Conservation (phyloP, 2,329 filamentous ascomycete genomes). For the Lasiodiplodia sp. region DNA sequence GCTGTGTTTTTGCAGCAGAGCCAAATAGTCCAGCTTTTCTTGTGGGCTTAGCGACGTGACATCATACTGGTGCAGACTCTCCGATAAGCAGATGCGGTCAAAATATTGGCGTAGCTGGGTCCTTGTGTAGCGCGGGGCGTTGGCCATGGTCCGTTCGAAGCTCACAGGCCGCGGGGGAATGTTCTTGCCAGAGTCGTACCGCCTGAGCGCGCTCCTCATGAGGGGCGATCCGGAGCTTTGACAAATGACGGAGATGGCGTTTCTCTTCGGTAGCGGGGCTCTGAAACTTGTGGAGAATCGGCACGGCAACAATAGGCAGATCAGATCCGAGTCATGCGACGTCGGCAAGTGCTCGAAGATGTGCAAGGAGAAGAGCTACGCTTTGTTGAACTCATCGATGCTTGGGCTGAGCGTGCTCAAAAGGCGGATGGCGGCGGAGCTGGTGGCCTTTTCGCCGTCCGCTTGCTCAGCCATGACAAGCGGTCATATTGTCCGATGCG, state of each 20-base stretch:
- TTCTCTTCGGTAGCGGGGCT: neutral
- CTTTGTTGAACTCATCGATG: neutral
- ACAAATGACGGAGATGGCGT: slow-evolving; percentile 19
- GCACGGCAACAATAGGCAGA: neutral
- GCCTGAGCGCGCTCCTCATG: slow-evolving; percentile 24
- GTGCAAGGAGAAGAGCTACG: neutral
- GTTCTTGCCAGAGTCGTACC: slow-evolving; percentile 18
- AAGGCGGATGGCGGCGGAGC: slow-evolving; percentile 12
- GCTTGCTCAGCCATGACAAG: neutral
- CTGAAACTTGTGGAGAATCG: neutral
- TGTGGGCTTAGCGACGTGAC: slow-evolving; percentile 36
- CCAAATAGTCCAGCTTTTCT: slow-evolving; percentile 41
- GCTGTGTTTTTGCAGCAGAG: slow-evolving; percentile 48
- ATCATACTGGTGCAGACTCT: slow-evolving; percentile 38
- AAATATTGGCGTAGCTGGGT: slow-evolving; percentile 46
- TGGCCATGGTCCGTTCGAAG: slow-evolving; percentile 16
- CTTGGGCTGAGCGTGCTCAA: neutral
- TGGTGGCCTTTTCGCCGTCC: slow-evolving; percentile 9
- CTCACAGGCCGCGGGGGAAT: neutral
- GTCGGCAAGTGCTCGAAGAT: neutral
- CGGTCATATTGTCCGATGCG: slow-evolving; percentile 8
- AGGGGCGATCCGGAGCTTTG: slow-evolving; percentile 7
- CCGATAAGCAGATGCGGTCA: slow-evolving; percentile 42
- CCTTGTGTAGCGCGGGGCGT: slow-evolving; percentile 33
- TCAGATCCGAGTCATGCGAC: neutral